Base-by-base conservation (phyloP, 2,329 filamentous ascomycete species). In the Epichloe scottii region DNA sequence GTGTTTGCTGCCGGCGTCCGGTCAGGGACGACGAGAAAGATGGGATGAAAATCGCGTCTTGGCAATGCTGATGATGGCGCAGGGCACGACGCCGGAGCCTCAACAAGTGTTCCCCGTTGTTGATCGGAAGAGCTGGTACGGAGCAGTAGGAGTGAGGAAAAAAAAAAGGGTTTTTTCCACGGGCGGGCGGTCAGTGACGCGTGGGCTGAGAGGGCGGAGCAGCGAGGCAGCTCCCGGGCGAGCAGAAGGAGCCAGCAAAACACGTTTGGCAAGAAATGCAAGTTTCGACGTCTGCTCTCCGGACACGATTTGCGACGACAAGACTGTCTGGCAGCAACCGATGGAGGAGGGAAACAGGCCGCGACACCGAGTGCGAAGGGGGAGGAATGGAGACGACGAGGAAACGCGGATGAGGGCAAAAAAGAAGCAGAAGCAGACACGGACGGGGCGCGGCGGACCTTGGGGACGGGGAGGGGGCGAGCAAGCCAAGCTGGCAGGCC, bases 381-480 rank as follows among this genome's bases (percentile, higher is more conserved):
- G 26, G 26, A 30, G 26, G 37, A 46, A 34, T 41, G 19, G 19
- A 47, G 15, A 26, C 46, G 50, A 46, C 17, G 33, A 30, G 43
- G 43, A 38, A 47, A 37, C 41, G 51, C 42, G 51, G 47, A 48
- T 26, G 51, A 53, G 46, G 46, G 37, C 41, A 40, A 49, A 42
- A 42, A 40, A 35, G 39, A 49, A 5, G n/a, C 15, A 35, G 37
- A 39, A 35, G 44, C 45, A 53, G 52, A 53, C 52, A 53, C 52
- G 52, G 52, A 49, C 52, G 52, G 52, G 49, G 46, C 49, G 46
- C 49, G 46, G 46, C 52, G 52, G 52, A 49, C 49, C 43, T 50
- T 46, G 42, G 40, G 37, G 45, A 50, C 43, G 47, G 51, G 51
- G 43, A 40, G 51, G 48, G 35, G 37, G 40, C 34, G 44, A 42